Conservation (phyloP, 495 filamentous ascomycete species). For the Daldinia loculata region DNA sequence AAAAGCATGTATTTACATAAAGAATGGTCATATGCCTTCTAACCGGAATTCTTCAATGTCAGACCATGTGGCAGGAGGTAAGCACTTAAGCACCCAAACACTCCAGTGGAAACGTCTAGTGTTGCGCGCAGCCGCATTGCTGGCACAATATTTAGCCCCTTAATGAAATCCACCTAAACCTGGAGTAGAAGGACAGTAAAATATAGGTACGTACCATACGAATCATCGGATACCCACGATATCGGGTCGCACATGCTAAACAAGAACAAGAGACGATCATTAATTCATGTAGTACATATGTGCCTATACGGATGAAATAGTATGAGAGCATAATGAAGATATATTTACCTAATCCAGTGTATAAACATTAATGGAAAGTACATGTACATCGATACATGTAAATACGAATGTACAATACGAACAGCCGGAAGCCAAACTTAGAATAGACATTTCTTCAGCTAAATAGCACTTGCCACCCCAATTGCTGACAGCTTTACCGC, state of each 20-base stretch:
- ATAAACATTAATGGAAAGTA: not conserved
- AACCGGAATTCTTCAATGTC: not conserved
- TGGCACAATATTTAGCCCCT: not conserved
- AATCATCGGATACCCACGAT: not conserved
- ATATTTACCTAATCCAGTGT: not conserved
- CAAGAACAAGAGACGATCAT: not conserved
- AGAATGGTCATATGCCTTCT: not conserved
- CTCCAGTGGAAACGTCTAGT: not conserved
- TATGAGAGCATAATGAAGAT: no score
- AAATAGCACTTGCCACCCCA: constrained; percentile 19
- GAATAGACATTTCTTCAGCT: constrained; percentile 1
- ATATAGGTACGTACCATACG: not conserved
- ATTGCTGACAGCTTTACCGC: constrained; percentile 29
- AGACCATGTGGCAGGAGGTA: constrained; percentile 1
- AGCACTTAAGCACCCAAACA: not conserved
- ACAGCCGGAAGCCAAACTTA: constrained; percentile 6
- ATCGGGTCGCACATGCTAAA: not conserved
- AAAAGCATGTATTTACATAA: not conserved
- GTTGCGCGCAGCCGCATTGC: not conserved
- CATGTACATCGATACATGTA: not conserved
- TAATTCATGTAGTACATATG: not conserved
- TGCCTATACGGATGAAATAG: no score
- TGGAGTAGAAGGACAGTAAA: not conserved
- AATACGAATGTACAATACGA: not conserved
- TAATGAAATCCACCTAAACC: not conserved